Evolutionary conservation across 306 rosid species (phyloP).

Genomic region (Comarum palustre): DNA sequence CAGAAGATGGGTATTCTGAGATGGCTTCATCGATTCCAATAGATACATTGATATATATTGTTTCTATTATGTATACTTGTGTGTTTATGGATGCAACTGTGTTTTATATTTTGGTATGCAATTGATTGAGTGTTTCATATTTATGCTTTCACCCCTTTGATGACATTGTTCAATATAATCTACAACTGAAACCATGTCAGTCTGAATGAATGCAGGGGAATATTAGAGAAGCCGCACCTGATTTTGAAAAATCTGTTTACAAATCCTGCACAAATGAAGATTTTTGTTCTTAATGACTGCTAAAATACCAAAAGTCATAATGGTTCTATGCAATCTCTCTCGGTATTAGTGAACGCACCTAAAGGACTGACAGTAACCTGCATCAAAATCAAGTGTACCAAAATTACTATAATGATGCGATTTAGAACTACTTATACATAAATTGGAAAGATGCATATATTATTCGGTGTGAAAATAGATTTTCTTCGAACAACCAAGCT

Average conservation of each 20-base stretch:
- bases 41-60: no score
- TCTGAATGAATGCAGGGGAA: slow-evolving; percentile 3
- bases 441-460: slow-evolving; percentile 30
- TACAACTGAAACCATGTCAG: background rate
- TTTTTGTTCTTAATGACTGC: background rate
- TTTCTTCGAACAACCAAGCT: no score
- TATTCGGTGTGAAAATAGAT: no score
- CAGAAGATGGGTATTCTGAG: no score
- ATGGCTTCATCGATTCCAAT: no score
- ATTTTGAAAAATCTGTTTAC: background rate
- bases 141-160: no score
- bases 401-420: background rate
- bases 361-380: slow-evolving; percentile 92
- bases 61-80: no score
- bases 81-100: no score
- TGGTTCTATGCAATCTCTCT: slow-evolving; percentile 50
- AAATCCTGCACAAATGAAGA: slow-evolving; percentile 22
- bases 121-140: no score
- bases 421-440: background rate
- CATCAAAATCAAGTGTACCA: background rate
- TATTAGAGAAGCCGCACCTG: background rate
- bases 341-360: slow-evolving; percentile 59
- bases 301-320: background rate
- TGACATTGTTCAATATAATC: background rate
- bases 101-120: no score